phyloP scores from a whole-genome alignment of 306 rosid genomes.

The Lathyrus tuberosus region DNA sequence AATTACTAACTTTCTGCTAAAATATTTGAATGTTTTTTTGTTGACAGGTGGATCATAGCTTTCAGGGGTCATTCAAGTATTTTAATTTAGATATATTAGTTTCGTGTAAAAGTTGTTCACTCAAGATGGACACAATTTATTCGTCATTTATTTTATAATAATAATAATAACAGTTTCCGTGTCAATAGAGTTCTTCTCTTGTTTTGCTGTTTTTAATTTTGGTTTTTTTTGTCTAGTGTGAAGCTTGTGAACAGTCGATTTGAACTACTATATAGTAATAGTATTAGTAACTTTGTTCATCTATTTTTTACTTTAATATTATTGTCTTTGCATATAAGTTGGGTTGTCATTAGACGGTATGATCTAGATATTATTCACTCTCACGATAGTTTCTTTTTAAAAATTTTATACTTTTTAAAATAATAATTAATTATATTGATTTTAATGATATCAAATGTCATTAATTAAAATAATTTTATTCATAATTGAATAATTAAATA shows the following conservation, averaged over 20 bases:
- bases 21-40: conserved; percentile 1
- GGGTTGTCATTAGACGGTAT: too few species aligned
- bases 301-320: too few species aligned
- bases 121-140: not conserved
- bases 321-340: too few species aligned
- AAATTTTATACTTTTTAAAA: too few species aligned
- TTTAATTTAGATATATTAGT: not conserved
- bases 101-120: not conserved
- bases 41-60: conserved; percentile 42
- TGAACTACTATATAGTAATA: not conserved
- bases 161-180: not conserved
- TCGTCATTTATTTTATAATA: not conserved
- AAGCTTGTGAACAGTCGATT: not conserved
- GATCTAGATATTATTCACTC: too few species aligned
- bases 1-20: not conserved
- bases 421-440: too few species aligned
- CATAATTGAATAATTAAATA: too few species aligned
- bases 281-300: not conserved
- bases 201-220: not conserved
- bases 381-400: too few species aligned
- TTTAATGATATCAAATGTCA: too few species aligned
- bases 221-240: not conserved
- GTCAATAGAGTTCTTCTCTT: not conserved
- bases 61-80: conserved; percentile 30
- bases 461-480: too few species aligned